These are phyloP conservation scores for Microbotryomycetes sp. DNA, from an alignment of 1,284 basidiomycete species.

Conservation along the genomic window DNA sequence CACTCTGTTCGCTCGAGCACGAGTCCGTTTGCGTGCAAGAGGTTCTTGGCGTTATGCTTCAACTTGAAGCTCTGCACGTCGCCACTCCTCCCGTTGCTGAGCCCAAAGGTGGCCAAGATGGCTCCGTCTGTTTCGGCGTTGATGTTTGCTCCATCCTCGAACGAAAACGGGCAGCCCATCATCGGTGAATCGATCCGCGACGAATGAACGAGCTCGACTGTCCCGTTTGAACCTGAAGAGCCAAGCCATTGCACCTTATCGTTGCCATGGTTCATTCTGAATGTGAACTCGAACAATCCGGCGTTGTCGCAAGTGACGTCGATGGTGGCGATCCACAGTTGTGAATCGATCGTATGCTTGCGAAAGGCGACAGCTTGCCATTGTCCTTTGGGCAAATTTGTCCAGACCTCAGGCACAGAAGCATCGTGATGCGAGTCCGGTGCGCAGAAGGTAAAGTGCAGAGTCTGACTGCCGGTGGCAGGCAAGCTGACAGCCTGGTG, in stretches of 20 bases:
- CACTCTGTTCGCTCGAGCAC: conserved; percentile 21
- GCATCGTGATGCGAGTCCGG: background rate
- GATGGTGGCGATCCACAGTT: background rate
- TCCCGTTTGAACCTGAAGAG: conserved; percentile 11
- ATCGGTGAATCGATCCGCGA: background rate
- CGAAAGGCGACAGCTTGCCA: conserved; percentile 22
- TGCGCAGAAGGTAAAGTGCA: conserved; percentile 9
- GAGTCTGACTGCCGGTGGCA: background rate
- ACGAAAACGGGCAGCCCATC: background rate
- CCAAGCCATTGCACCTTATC: conserved; percentile 25
- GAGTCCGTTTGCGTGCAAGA: conserved; percentile 4
- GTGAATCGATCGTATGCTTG: background rate
- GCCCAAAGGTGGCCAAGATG: background rate
- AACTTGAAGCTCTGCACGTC: conserved; percentile 5
- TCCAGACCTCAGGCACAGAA: conserved; percentile 25
- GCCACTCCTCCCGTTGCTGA: conserved; percentile 5
- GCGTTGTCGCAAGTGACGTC: background rate
- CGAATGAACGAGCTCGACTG: background rate
- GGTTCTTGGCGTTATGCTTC: background rate
- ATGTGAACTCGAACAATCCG: conserved; percentile 26
- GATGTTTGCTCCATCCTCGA: background rate
- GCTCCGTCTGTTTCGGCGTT: background rate
- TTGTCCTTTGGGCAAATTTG: conserved; percentile 10
- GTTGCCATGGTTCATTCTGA: conserved; percentile 2
- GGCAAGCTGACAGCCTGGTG: background rate